These are phyloP conservation scores for Ogataea henricii DNA, from an alignment of 805 yeast genomes.

Conservation along the genomic window DNA sequence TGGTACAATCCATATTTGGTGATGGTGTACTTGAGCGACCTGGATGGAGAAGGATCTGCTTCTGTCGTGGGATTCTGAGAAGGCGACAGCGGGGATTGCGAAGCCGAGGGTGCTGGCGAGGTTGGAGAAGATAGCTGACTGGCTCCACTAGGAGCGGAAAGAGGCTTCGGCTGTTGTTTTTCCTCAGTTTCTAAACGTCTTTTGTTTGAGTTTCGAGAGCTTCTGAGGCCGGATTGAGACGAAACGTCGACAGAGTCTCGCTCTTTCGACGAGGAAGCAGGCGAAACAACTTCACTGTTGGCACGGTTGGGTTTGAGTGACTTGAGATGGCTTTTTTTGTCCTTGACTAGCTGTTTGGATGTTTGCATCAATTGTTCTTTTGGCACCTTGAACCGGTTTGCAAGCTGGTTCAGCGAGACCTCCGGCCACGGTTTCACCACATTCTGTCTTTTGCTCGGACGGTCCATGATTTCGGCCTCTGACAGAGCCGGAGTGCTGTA, in stretches of 20 bases:
- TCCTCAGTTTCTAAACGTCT: slow-evolving; percentile 15
- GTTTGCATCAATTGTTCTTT: slow-evolving; percentile 22
- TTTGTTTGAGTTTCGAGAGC: slow-evolving; percentile 20
- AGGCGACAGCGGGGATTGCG: slow-evolving; percentile 10
- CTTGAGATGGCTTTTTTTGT: slow-evolving; percentile 19
- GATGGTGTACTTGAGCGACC: slow-evolving; percentile 20
- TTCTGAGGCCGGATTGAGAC: slow-evolving; percentile 9
- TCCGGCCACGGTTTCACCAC: slow-evolving; percentile 34
- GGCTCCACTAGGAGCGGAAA: not conserved
- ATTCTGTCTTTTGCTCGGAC: slow-evolving; percentile 22
- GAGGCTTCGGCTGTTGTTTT: not conserved
- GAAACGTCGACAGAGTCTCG: not conserved
- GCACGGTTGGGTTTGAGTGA: slow-evolving; percentile 21
- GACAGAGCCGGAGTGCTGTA: slow-evolving; percentile 28
- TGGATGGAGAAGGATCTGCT: slow-evolving; percentile 3
- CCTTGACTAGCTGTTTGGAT: slow-evolving; percentile 14
- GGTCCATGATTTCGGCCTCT: slow-evolving; percentile 22
- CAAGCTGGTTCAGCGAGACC: slow-evolving; percentile 31
- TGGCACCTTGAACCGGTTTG: slow-evolving; percentile 30
- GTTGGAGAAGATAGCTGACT: slow-evolving; percentile 1
- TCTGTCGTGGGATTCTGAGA: not conserved
- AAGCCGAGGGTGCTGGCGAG: slow-evolving; percentile 5
- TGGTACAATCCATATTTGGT: slow-evolving; percentile 23
- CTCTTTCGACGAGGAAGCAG: slow-evolving; percentile 5
- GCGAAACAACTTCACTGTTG: not conserved